phyloP scores from a whole-genome alignment of 805 yeast species.

The Zygoascus tannicola region DNA sequence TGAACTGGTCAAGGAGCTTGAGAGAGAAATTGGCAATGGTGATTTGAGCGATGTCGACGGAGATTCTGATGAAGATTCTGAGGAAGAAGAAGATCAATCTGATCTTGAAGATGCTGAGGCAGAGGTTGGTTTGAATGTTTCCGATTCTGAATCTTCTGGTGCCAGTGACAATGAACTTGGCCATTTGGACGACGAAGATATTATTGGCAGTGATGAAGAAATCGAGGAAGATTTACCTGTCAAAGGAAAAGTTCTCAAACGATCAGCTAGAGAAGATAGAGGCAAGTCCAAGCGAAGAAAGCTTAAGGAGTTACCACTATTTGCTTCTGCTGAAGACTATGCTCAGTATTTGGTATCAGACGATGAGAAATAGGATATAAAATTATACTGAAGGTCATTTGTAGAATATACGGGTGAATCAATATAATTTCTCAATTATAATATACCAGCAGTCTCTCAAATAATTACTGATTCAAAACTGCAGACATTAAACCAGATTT shows the following conservation, averaged over 20 bases:
- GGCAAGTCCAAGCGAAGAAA: slow-evolving; percentile 42
- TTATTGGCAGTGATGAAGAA: slow-evolving; percentile 33
- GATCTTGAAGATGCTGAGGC: slow-evolving; percentile 15
- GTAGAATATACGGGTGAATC: no score
- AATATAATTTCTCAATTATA: no score
- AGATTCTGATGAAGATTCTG: slow-evolving; percentile 18
- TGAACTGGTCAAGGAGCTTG: neutral
- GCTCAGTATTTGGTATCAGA: slow-evolving; percentile 61
- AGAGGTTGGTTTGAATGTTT: slow-evolving; percentile 25
- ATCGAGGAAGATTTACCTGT: neutral
- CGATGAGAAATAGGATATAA: slow-evolving; percentile 19
- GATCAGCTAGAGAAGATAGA: neutral
- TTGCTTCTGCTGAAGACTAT: slow-evolving; percentile 85
- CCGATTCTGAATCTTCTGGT: slow-evolving; percentile 33
- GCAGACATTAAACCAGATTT: no score
- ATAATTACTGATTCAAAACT: no score
- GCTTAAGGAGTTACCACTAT: slow-evolving; percentile 64
- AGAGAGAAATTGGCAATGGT: neutral
- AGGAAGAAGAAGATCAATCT: slow-evolving; percentile 16
- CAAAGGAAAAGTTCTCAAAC: neutral
- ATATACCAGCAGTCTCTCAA: no score
- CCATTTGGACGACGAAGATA: slow-evolving; percentile 30
- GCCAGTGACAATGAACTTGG: slow-evolving; percentile 25
- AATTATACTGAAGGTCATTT: neutral
- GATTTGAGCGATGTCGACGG: neutral